phyloP scores from a whole-genome alignment of 768 basidiomycete genomes.

The Boletus sp. region DNA sequence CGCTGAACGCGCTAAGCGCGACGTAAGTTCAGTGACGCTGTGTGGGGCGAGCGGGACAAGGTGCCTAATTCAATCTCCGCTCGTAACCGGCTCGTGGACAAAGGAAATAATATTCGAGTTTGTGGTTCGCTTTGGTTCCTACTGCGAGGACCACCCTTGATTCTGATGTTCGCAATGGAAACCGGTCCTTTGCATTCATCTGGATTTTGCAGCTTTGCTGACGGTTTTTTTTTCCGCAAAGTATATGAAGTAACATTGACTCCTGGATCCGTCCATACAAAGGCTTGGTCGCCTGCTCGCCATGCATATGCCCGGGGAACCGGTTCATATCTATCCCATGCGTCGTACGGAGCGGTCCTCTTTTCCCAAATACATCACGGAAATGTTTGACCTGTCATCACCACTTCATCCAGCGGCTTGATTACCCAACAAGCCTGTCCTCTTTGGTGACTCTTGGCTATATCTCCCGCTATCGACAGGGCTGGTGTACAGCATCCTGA shows the following conservation, averaged over 20 bases:
- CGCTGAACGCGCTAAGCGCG: slow-evolving; percentile 29
- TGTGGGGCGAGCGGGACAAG: slow-evolving; percentile 32
- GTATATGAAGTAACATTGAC: neutral
- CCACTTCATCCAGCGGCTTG: neutral
- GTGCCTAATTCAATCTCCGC: slow-evolving; percentile 29
- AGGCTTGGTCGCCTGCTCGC: neutral
- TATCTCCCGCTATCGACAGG: neutral
- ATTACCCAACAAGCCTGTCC: no score
- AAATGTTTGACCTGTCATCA: neutral
- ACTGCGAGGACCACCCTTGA: neutral
- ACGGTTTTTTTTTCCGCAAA: neutral
- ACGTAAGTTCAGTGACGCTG: slow-evolving; percentile 27
- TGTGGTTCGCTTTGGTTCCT: neutral
- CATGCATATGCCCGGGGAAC: neutral
- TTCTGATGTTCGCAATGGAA: neutral
- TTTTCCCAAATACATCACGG: no score
- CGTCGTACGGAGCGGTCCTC: neutral
- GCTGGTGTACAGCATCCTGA: no score
- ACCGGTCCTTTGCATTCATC: neutral
- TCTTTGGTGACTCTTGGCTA: no score
- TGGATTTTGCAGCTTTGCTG: neutral
- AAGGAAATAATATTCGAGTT: neutral
- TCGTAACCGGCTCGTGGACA: slow-evolving; percentile 6
- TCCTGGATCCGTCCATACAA: neutral
- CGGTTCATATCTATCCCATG: neutral